Evolutionary conservation across 1,139 yeast genomes (phyloP).

Genomic region (Pichia norvegensis): DNA sequence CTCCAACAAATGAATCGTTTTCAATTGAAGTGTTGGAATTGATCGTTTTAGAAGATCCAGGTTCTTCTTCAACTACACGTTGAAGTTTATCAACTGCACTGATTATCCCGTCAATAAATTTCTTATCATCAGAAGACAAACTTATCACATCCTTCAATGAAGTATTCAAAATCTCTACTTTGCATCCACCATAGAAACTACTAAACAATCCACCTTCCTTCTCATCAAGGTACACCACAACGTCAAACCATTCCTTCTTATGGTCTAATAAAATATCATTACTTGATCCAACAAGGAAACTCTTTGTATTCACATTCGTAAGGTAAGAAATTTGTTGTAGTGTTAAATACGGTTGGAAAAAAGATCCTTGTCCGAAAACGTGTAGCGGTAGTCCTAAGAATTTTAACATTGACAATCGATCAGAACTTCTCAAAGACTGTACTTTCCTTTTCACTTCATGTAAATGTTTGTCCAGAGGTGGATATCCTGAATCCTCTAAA

Average conservation of each 20-base stretch:
- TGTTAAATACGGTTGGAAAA: slow-evolving; percentile 90
- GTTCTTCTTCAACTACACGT: slow-evolving; percentile 18
- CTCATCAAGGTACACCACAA: slow-evolving; percentile 29
- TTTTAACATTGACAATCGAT: slow-evolving; percentile 64
- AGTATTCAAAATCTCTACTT: slow-evolving; percentile 39
- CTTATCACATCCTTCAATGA: slow-evolving; percentile 37
- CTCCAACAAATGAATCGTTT: slow-evolving; percentile 50
- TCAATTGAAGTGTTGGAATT: slow-evolving; percentile 40
- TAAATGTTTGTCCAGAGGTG: slow-evolving; percentile 50
- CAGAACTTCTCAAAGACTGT: slow-evolving; percentile 68
- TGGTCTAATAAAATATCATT: slow-evolving; percentile 72
- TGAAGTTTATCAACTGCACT: slow-evolving; percentile 33
- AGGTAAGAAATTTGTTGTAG: slow-evolving; percentile 81
- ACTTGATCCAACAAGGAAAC: slow-evolving; percentile 81
- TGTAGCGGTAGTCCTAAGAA: slow-evolving; percentile 88
- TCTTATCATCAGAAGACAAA: slow-evolving; percentile 60
- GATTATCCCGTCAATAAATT: slow-evolving; percentile 51
- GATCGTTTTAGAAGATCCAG: slow-evolving; percentile 31
- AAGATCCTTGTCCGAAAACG: slow-evolving; percentile 75
- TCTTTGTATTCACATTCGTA: slow-evolving; percentile 46
- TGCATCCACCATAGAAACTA: slow-evolving; percentile 9
- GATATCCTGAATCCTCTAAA: slow-evolving; percentile 75
- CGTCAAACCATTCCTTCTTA: slow-evolving; percentile 50
- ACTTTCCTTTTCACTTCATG: slow-evolving; percentile 49
- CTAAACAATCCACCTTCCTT: slow-evolving; percentile 33